Base-by-base conservation (phyloP, 1,284 basidiomycete genomes). In the Cutaneotrichosporon sp. region DNA sequence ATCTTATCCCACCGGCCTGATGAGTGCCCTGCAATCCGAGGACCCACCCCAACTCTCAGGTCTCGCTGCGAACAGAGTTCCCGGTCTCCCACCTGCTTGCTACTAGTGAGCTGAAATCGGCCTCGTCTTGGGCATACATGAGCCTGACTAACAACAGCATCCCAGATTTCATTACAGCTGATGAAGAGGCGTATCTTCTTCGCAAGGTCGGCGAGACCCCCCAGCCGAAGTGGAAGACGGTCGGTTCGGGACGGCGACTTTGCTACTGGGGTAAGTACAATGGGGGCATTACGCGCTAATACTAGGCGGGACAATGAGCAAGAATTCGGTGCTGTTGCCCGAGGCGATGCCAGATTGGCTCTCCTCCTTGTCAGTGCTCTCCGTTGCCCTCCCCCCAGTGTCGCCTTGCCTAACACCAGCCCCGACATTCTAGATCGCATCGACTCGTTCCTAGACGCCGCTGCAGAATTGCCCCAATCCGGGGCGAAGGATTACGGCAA, bases 191-290 rank as follows among this genome's bases (percentile, higher is more conserved):
- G 37, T 87, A 86, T 66, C 74, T 94, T 24, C 75, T 87, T 54
- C 79, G 82, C 51, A 90, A 90, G 79, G 86, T 92, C 52, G 70
- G 77, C 27, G 84, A 85, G 64, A 82, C 85, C 1, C 87, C 88
- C n/a, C 82, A 81, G 64, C 84, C 82, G 9, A 88, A 84, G 70
- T 94, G 90, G 90, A 90, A 85, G 71, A 80, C 80, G n/a, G 79
- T 92, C 17, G 65, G 64, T 1, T 80, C 82, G 5, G 89, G 89
- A 59, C 78, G 89, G 65, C 81, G 89, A 58, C 66, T 89, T 47
- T 87, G 88, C 66, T 79, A 85, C 62, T 87, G 85, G 84, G 88
- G 88, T 86, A 58, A 65, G 79, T 61, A n/a, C 20, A 12, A n/a
- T n/a, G 33, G 5, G 16, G 26, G 5, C 4, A 8, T 35, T 11